These are phyloP conservation scores for Taphrina betulina DNA, from an alignment of 1,139 yeast species.

Conservation along the genomic window DNA sequence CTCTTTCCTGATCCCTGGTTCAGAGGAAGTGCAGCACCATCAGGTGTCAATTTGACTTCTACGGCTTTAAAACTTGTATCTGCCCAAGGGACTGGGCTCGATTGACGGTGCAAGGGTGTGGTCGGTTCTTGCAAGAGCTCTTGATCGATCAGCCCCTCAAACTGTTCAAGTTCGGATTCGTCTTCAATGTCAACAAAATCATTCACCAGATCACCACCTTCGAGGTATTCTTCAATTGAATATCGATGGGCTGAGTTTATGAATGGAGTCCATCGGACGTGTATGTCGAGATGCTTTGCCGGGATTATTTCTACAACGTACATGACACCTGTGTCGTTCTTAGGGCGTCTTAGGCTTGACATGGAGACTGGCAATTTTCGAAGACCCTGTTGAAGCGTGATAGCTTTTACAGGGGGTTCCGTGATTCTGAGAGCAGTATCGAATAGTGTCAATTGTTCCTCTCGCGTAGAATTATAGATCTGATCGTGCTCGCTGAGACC, in stretches of 20 bases:
- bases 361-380: background rate
- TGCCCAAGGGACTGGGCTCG: too few species aligned
- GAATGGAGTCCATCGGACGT: conserved; percentile 6
- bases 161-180: too few species aligned
- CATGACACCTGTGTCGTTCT: background rate
- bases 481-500: background rate
- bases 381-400: background rate
- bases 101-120: too few species aligned
- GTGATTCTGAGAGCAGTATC: background rate
- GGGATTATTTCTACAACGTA: background rate
- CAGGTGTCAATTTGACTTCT: too few species aligned
- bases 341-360: background rate
- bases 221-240: background rate
- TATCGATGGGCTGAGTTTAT: background rate
- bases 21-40: too few species aligned
- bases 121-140: too few species aligned
- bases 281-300: conserved; percentile 5
- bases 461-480: background rate
- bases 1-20: too few species aligned
- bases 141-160: too few species aligned
- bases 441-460: background rate
- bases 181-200: too few species aligned
- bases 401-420: conserved; percentile 1
- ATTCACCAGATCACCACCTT: background rate
- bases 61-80: too few species aligned